Conservation (phyloP, 495 filamentous ascomycete genomes). For the Apiosordaria backusii region DNA sequence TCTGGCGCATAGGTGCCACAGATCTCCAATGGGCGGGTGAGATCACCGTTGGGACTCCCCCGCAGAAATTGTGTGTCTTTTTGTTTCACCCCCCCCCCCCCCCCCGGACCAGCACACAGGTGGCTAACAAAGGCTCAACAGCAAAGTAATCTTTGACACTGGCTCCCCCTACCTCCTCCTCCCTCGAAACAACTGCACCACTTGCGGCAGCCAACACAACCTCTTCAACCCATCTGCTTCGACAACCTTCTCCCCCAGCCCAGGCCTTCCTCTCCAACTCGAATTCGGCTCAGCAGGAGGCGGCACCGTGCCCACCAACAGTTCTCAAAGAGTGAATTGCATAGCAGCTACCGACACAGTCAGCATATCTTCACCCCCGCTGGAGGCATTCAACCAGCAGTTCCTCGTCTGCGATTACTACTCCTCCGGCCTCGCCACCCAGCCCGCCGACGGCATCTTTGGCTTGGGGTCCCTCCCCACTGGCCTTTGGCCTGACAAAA, state of each 20-base stretch:
- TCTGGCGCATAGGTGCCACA: slow-evolving; percentile 1
- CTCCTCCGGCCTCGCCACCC: slow-evolving; percentile 18
- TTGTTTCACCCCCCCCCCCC: neutral
- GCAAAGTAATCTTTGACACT: slow-evolving; percentile 31
- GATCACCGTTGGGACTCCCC: slow-evolving; percentile 28
- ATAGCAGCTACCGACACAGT: slow-evolving; percentile 27
- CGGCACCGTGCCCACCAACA: slow-evolving; percentile 16
- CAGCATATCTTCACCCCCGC: slow-evolving; percentile 22
- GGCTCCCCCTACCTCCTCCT: slow-evolving; percentile 24
- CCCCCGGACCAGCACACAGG: neutral
- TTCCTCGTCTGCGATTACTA: slow-evolving; percentile 28
- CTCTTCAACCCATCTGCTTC: slow-evolving; percentile 20
- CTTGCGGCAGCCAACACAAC: slow-evolving; percentile 15
- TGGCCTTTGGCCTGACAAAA: slow-evolving; percentile 3
- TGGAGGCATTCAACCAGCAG: slow-evolving; percentile 12
- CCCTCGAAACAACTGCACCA: slow-evolving; percentile 24
- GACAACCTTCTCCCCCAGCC: slow-evolving; percentile 18
- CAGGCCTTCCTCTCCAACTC: neutral
- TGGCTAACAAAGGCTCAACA: slow-evolving; percentile 4
- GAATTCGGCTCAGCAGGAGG: slow-evolving; percentile 20
- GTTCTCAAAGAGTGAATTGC: slow-evolving; percentile 24
- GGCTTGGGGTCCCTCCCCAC: slow-evolving; percentile 23
- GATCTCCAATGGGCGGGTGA: slow-evolving; percentile 28
- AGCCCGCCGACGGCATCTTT: slow-evolving; percentile 34
- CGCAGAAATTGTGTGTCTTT: slow-evolving; percentile 25